Conservation (phyloP, 2,329 filamentous ascomycete species). For the Onygenales sp. region DNA sequence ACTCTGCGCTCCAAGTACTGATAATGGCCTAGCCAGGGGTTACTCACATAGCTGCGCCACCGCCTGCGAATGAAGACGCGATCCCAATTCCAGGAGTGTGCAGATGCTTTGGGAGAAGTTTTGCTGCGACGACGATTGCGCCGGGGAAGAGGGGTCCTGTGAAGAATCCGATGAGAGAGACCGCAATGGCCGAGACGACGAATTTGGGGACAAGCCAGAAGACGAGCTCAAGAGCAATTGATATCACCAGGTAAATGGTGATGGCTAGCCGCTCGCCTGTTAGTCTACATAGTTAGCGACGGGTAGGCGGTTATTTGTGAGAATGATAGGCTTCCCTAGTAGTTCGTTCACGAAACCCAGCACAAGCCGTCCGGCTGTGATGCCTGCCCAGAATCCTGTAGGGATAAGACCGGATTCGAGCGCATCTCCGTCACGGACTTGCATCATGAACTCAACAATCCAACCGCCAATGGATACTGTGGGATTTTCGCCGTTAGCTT, state of each 20-base stretch:
- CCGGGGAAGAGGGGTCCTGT: conserved; percentile 70
- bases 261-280: conserved; percentile 62
- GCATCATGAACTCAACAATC: conserved; percentile 77
- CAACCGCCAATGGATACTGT: conserved; percentile 54
- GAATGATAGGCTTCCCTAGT: conserved; percentile 20
- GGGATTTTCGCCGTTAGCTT: not conserved
- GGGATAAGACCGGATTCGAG: conserved; percentile 66
- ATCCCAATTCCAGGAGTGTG: conserved; percentile 76
- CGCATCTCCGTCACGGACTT: conserved; percentile 55
- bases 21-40: not conserved
- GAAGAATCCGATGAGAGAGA: conserved; percentile 66
- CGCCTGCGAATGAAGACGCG: conserved; percentile 64
- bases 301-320: conserved; percentile 15
- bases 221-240: conserved; percentile 56
- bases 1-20: not conserved
- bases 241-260: conserved; percentile 51
- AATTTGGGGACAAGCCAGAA: conserved; percentile 76
- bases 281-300: conserved; percentile 37
- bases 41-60: conserved; percentile 44
- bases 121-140: conserved; percentile 61
- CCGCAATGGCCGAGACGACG: conserved; percentile 60
- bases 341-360: conserved; percentile 59
- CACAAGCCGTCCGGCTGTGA: conserved; percentile 62
- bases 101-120: conserved; percentile 59
- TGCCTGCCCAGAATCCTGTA: conserved; percentile 74